Percentiles rank a stretch among this genome's conserved stretches.
phyloP scores from a whole-genome alignment of 768 basidiomycete species.

The Gloeostereum incarnatum region DNA sequence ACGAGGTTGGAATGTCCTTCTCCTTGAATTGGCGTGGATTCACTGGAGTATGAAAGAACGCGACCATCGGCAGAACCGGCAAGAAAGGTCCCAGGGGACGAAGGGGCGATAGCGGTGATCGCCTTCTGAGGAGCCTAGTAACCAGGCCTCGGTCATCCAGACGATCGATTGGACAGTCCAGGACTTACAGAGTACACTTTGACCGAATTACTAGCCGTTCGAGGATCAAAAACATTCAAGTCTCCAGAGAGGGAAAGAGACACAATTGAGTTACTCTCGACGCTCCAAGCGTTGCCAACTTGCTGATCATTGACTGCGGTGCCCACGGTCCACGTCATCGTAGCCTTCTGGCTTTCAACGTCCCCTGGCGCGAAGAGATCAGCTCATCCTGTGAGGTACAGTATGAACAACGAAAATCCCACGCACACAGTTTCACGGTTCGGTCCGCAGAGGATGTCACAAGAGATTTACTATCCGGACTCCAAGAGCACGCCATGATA shows the following conservation, averaged over 20 bases:
- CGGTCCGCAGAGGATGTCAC: conserved; percentile 83
- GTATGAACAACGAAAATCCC: neutral
- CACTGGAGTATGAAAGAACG: conserved; percentile 48
- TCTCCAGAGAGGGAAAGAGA: conserved; percentile 79
- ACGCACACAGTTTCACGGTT: conserved; percentile 79
- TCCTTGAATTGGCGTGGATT: conserved; percentile 43
- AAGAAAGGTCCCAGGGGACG: conserved; percentile 56
- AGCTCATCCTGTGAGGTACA: neutral
- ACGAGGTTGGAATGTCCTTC: conserved; percentile 66
- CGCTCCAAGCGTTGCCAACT: conserved; percentile 81
- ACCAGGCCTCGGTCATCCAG: neutral
- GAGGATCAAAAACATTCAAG: conserved; percentile 75
- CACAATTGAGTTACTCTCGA: conserved; percentile 57
- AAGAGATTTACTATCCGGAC: conserved; percentile 59
- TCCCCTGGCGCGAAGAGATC: conserved; percentile 53
- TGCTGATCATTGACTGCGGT: conserved; percentile 75
- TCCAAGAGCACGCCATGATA: conserved; percentile 77
- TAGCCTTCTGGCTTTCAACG: conserved; percentile 56
- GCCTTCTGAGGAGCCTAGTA: conserved; percentile 72
- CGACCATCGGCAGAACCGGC: conserved; percentile 79
- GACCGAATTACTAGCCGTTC: conserved; percentile 50
- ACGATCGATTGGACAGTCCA: neutral
- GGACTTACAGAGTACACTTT: conserved; percentile 30
- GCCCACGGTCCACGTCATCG: conserved; percentile 65
- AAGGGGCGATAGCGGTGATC: conserved; percentile 53